Evolutionary conservation across 352 stramenopile species (phyloP).

Genomic region (Phytophthora pinifolia): DNA sequence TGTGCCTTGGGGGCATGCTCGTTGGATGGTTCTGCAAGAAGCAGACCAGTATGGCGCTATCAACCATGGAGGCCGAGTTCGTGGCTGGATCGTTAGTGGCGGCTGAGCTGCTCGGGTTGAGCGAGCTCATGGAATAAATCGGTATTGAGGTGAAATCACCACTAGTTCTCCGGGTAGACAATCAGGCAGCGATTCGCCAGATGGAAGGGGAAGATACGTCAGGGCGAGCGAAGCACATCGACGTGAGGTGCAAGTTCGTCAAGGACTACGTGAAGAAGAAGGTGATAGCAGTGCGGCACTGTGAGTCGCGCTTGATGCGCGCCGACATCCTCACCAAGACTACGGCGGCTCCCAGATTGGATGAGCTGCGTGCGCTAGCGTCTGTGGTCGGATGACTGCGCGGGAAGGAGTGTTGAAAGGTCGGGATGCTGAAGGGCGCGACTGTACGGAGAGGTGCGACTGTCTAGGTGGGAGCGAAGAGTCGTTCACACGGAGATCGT

Average conservation of each 20-base stretch:
- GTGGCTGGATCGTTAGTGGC: slow-evolving; percentile 11
- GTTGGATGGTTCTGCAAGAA: slow-evolving; percentile 25
- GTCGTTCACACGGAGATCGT: too few relatives aligned
- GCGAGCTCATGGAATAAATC: slow-evolving; percentile 4
- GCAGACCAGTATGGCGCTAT: slow-evolving; percentile 22
- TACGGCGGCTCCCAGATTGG: slow-evolving; percentile 6
- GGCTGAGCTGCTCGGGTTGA: slow-evolving; percentile 16
- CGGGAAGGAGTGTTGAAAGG: too few relatives aligned
- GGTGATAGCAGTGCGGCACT: neutral
- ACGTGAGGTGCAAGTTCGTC: slow-evolving; percentile 16
- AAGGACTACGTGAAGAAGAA: slow-evolving; percentile 9
- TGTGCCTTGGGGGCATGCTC: slow-evolving; percentile 15
- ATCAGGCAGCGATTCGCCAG: slow-evolving; percentile 18
- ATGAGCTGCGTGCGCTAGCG: neutral
- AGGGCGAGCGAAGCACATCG: slow-evolving; percentile 9
- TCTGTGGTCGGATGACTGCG: too few relatives aligned
- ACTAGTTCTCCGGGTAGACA: slow-evolving; percentile 11
- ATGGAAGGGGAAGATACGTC: slow-evolving; percentile 7
- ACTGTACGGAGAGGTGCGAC: too few relatives aligned
- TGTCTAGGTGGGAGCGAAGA: too few relatives aligned
- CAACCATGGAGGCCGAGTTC: slow-evolving; percentile 28
- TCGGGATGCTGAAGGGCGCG: too few relatives aligned
- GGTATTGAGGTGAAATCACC: neutral
- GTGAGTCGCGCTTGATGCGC: slow-evolving; percentile 3
- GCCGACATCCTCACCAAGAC: slow-evolving; percentile 19